Base-by-base conservation (phyloP, 441 rosid genomes). In the Iberis amara region DNA sequence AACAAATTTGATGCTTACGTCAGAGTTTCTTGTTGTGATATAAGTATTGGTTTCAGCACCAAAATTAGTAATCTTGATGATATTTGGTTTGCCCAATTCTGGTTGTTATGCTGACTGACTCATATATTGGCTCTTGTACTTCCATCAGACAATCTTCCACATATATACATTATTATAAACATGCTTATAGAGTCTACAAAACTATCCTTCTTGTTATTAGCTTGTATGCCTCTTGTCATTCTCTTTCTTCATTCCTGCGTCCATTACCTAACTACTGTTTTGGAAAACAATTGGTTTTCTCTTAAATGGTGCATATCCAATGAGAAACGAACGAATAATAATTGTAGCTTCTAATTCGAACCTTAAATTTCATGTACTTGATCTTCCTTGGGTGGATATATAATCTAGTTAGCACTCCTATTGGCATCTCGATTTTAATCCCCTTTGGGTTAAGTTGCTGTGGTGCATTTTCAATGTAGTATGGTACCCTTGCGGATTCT, bases 341-440 rank as follows among this genome's bases (percentile, higher is more conserved):
- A 8, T 31, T 11, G 21, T 33, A 18, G 30, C 6, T 27, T 3
- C 30, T 27, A 27, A 27, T 27, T 27, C 30, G 30, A 6, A 6
- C n/a, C n/a, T n/a, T n/a, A n/a, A n/a, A n/a, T n/a, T n/a, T n/a
- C n/a, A n/a, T 28, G 18, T 12, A 4, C 26, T 33, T 43, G 51
- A 23, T 33, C 26, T 36, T 47, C 32, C 13, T 39, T 47, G 10
- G 42, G 23, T 30, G 55, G 27, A 39, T 57, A 57, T 8, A 26
- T 38, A n/a, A 47, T 47, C 32, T 39, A n/a, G 41, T 49, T 61
- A 26, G 36, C 28, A 14, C 49, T 26, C 43, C 31, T 46, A 6
- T n/a, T n/a, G n/a, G n/a, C n/a, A n/a, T n/a, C n/a, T n/a, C n/a
- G n/a, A n/a, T n/a, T 56, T 48, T 49, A 12, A 18, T 26, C 8